These are phyloP conservation scores for Knufia fluminis DNA, from an alignment of 2,329 filamentous ascomycete species.

Conservation along the genomic window DNA sequence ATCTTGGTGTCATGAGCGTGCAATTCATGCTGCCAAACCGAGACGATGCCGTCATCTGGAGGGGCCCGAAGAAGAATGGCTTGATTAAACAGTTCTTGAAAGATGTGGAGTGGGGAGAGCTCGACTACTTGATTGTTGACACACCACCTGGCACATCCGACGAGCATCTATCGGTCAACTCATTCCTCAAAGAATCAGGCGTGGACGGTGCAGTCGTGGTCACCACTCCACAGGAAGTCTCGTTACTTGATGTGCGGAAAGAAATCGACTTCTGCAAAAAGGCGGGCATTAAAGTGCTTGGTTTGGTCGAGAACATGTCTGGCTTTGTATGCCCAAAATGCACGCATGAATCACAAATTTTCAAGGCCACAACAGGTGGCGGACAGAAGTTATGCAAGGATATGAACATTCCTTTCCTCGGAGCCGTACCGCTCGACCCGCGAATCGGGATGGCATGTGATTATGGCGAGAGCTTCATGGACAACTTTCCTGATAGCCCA, in stretches of 20 bases:
- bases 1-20: slow-evolving; percentile 90
- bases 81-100: slow-evolving; percentile 96
- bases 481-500: slow-evolving; percentile 85
- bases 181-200: slow-evolving; percentile 78
- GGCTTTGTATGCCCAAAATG: slow-evolving; percentile 95
- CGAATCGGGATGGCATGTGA: slow-evolving; percentile 94
- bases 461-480: slow-evolving; percentile 94
- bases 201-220: slow-evolving; percentile 91
- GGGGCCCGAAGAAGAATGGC: slow-evolving; percentile 96
- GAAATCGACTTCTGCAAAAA: slow-evolving; percentile 97
- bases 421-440: slow-evolving; percentile 82
- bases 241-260: slow-evolving; percentile 84
- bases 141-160: slow-evolving; percentile 93
- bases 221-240: slow-evolving; percentile 90
- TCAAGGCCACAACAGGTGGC: slow-evolving; percentile 83
- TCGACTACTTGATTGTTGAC: slow-evolving; percentile 89
- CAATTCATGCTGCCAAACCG: slow-evolving; percentile 95
- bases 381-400: slow-evolving; percentile 72
- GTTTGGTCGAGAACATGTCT: slow-evolving; percentile 95
- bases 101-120: slow-evolving; percentile 93
- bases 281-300: slow-evolving; percentile 78
- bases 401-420: slow-evolving; percentile 79
- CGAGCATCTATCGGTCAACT: slow-evolving; percentile 90
- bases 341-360: slow-evolving; percentile 71
- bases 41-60: slow-evolving; percentile 95